Conservation (phyloP, 768 basidiomycete genomes). For the Kwoniella pini region DNA sequence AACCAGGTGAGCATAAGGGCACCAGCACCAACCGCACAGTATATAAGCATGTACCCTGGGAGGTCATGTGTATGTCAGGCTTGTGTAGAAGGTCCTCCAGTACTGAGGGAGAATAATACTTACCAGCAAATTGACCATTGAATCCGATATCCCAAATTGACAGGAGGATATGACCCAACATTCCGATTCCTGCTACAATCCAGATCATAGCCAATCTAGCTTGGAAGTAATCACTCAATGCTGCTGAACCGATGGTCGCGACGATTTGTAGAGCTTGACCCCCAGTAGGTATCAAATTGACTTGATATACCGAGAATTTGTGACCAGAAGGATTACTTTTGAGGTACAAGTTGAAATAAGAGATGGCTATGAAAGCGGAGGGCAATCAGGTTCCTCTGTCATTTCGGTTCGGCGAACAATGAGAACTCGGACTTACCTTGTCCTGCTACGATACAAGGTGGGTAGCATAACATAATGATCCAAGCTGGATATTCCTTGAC, state of each 20-base stretch:
- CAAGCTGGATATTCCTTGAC: constrained; percentile 9
- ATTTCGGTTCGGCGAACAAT: too few species aligned
- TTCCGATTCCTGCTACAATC: constrained; percentile 2
- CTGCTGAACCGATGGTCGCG: constrained; percentile 1
- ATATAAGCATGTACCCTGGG: constrained; percentile 10
- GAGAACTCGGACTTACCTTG: neutral
- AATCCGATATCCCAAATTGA: constrained; percentile 4
- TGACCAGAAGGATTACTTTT: constrained; percentile 4
- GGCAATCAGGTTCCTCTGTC: neutral
- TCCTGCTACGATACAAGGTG: neutral
- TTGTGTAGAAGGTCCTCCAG: too few species aligned
- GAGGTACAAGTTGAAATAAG: constrained; percentile 17
- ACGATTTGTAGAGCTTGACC: constrained; percentile 4
- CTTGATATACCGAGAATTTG: constrained; percentile 2
- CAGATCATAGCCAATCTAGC: constrained; percentile 6
- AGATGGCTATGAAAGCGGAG: neutral
- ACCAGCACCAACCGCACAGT: constrained; percentile 4
- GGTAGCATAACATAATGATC: constrained; percentile 9
- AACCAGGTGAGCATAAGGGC: constrained; percentile 4
- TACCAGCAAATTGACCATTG: constrained; percentile 2
- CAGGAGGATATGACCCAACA: constrained; percentile 5
- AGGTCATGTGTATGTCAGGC: too few species aligned
- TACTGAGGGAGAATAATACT: neutral
- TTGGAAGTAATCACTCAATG: constrained; percentile 4
- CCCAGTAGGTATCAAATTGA: constrained; percentile 11